Conservation (phyloP, 306 rosid species). For the Lathyrus tuberosus region DNA sequence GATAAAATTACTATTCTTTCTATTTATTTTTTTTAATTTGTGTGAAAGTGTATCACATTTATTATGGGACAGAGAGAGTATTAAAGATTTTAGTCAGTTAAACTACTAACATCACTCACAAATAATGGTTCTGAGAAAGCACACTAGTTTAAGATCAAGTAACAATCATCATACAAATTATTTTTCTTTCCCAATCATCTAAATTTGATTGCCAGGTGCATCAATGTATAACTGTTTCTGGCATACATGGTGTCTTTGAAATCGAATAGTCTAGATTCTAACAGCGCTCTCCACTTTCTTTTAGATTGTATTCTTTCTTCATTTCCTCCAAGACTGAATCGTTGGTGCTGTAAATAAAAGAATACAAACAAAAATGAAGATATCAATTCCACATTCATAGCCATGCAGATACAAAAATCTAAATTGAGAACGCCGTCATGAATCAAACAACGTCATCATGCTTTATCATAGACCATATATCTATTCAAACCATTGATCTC, state of each 20-base stretch:
- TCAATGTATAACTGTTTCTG: not conserved
- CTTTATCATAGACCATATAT: not conserved
- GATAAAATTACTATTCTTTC: too few relatives aligned
- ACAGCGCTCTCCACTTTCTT: constrained; percentile 48
- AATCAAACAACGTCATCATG: not conserved
- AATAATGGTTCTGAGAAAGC: too few relatives aligned
- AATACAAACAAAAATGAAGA: not conserved
- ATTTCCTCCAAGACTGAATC: constrained; percentile 79
- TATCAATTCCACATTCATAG: too few relatives aligned
- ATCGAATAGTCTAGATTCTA: constrained; percentile 37
- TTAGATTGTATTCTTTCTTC: constrained; percentile 74
- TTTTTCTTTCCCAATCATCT: constrained; percentile 20
- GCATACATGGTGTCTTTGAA: constrained; percentile 4
- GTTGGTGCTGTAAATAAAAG: constrained; percentile 63
- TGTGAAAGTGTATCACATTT: too few relatives aligned
- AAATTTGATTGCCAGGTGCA: not conserved
- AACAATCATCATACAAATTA: constrained; percentile 27
- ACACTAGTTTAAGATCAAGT: not conserved
- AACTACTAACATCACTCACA: too few relatives aligned
- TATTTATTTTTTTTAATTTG: too few relatives aligned
- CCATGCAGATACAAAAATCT: too few relatives aligned
- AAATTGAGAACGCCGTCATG: not conserved
- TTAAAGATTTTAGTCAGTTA: too few relatives aligned
- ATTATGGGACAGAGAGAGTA: too few relatives aligned
- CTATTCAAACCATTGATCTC: not conserved